Evolutionary conservation across 805 yeast genomes (phyloP), one percentile per base, ranked within the genome.

Genomic region (Yamadazyma endophytica): DNA sequence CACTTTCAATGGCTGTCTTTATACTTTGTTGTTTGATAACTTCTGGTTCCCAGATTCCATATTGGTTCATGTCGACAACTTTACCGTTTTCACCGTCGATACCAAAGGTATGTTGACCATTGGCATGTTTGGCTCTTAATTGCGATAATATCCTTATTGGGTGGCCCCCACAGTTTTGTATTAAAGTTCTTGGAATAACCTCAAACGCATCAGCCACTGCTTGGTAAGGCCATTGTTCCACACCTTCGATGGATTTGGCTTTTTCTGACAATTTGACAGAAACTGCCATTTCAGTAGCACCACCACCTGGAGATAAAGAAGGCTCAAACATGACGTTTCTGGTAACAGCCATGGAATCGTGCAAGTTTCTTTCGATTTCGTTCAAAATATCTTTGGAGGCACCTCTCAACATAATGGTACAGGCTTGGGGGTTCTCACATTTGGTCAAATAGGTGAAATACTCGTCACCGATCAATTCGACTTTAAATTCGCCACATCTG

Each of bases 21-120:
- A 90, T 82, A 43, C 94, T 82, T 68, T 92, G 99, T 56, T 85
- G 94, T 65, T 92, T 92, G 61, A 92, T 86, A 29, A 86, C 97
- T 66, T 90, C 97, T 13, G 99, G 99, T 67, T 92, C 99, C 98
- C 98, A 92, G 43, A 92, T 82, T 17, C 99, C 98, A 59, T 88
- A 90, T 17, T 77, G 82, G 43, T 82, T 77, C 99, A 92, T 92
- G 56, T 92, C 97, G 17, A 85, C 97, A 36, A 92, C 75, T 62
- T 84, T 87, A 44, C 98, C 98, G 37, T 72, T 68, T 45, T 90
- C 96, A 44, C 99, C 99, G 56, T 92, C 95, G 37, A 92, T 78
- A 54, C 99, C 99, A 60, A 69, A 83, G 1, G 96, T 83, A 53
- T 70, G 70, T 24, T 74, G 71, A 29, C 97, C 97, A 51, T 82